These are phyloP conservation scores for Aspergillus felis DNA, from an alignment of 2,329 filamentous ascomycete species.

Conservation along the genomic window DNA sequence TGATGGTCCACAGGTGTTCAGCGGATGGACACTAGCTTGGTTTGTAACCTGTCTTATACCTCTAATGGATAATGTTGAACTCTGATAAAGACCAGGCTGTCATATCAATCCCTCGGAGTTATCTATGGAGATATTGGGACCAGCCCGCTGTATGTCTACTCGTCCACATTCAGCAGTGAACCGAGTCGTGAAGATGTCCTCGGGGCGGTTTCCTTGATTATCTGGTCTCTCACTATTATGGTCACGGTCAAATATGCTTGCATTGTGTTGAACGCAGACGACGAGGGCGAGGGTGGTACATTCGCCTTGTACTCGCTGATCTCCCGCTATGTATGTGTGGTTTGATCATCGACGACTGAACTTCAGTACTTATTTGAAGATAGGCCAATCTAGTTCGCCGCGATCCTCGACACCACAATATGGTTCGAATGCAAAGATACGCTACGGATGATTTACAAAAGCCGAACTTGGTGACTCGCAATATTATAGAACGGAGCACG, in stretches of 20 bases:
- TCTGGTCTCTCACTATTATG: conserved; percentile 55
- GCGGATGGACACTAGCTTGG: not conserved
- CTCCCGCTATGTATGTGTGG: conserved; percentile 44
- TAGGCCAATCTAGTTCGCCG: conserved; percentile 51
- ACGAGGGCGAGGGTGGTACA: conserved; percentile 57
- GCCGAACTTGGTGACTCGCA: too few relatives aligned
- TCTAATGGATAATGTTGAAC: not conserved
- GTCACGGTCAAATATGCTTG: conserved; percentile 56
- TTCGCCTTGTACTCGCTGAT: conserved; percentile 54
- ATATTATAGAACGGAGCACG: too few relatives aligned
- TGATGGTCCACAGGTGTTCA: not conserved
- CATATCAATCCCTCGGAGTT: conserved; percentile 55
- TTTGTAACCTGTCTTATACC: not conserved
- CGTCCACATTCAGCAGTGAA: conserved; percentile 47
- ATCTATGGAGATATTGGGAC: conserved; percentile 61
- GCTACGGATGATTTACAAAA: too few relatives aligned
- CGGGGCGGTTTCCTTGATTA: conserved; percentile 52
- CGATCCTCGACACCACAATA: conserved; percentile 47
- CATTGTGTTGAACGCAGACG: conserved; percentile 52
- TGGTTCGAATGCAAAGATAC: too few relatives aligned
- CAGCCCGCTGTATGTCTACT: conserved; percentile 56
- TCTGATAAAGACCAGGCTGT: conserved; percentile 31
- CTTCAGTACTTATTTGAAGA: not conserved
- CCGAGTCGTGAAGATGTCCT: conserved; percentile 47
- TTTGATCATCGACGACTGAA: not conserved